These are phyloP conservation scores for Panellus pusillus DNA, from an alignment of 768 basidiomycete genomes.

Conservation along the genomic window DNA sequence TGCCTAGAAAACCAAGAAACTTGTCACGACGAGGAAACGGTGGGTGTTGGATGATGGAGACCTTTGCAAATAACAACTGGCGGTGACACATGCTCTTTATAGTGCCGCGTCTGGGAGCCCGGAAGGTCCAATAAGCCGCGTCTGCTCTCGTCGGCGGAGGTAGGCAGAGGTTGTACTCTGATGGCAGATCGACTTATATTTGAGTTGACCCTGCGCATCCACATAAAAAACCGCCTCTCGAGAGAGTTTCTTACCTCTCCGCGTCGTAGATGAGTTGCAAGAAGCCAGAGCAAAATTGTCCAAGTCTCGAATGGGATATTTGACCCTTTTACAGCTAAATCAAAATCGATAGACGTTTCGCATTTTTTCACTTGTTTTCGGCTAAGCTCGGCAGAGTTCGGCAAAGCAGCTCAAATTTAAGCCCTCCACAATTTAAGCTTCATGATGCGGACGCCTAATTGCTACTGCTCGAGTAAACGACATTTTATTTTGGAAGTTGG, in stretches of 20 bases:
- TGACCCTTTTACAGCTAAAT: conserved; percentile 18
- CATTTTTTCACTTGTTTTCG: too few species aligned
- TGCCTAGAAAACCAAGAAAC: conserved; percentile 2
- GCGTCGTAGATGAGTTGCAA: conserved; percentile 4
- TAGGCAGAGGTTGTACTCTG: conserved; percentile 11
- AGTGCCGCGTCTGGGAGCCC: conserved; percentile 3
- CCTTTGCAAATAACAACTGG: conserved; percentile 21
- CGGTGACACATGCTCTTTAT: conserved; percentile 19
- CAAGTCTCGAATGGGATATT: conserved; percentile 17
- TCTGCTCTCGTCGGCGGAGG: conserved; percentile 23
- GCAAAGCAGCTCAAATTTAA: too few species aligned
- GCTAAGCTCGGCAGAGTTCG: too few species aligned
- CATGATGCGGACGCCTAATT: too few species aligned
- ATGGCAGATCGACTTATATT: conserved; percentile 19
- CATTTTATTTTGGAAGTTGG: too few species aligned
- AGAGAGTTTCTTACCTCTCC: conserved; percentile 3
- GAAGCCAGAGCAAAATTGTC: conserved; percentile 12
- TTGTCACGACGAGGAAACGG: too few species aligned
- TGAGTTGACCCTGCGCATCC: conserved; percentile 10
- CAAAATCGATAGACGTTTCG: too few species aligned
- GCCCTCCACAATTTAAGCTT: too few species aligned
- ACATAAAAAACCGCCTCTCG: conserved; percentile 4
- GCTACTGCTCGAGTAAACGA: too few species aligned
- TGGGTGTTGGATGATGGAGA: neutral
- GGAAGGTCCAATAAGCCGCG: conserved; percentile 4